phyloP scores from a whole-genome alignment of 2,329 filamentous ascomycete genomes.

The Cercospora janseana region DNA sequence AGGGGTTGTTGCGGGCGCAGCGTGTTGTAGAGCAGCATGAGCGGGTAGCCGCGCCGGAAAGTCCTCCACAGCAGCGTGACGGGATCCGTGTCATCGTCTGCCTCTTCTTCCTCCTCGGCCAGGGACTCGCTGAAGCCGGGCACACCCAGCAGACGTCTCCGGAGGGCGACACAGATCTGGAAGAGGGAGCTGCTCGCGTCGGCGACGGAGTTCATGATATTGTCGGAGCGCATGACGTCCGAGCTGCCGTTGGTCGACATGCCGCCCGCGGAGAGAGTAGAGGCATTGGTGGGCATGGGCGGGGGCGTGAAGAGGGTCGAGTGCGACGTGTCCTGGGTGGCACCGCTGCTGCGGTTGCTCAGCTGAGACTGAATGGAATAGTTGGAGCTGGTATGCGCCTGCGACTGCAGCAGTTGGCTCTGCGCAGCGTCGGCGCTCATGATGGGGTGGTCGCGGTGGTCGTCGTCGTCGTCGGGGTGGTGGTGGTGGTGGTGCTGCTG shows the following conservation, averaged over 20 bases:
- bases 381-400: slow-evolving; percentile 48
- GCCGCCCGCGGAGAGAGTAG: slow-evolving; percentile 32
- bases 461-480: slow-evolving; percentile 10
- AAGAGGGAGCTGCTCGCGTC: slow-evolving; percentile 90
- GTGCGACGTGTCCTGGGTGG: slow-evolving; percentile 46
- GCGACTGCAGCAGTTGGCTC: slow-evolving; percentile 42
- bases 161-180: slow-evolving; percentile 86
- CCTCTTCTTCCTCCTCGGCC: slow-evolving; percentile 67
- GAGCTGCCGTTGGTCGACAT: slow-evolving; percentile 47
- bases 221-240: slow-evolving; percentile 73
- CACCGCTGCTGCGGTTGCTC: slow-evolving; percentile 48
- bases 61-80: slow-evolving; percentile 90
- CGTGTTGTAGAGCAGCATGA: slow-evolving; percentile 86
- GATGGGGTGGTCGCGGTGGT: slow-evolving; percentile 19
- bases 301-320: slow-evolving; percentile 47
- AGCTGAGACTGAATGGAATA: slow-evolving; percentile 50
- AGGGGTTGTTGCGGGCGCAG: slow-evolving; percentile 69
- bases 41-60: slow-evolving; percentile 76
- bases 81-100: slow-evolving; percentile 68
- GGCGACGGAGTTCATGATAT: slow-evolving; percentile 96
- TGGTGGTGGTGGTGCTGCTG: no score
- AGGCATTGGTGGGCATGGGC: slow-evolving; percentile 32
- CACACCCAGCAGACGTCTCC: slow-evolving; percentile 76
- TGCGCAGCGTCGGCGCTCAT: slow-evolving; percentile 23
- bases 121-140: slow-evolving; percentile 77